Evolutionary conservation across 2,329 filamentous ascomycete species (phyloP).

Genomic region (Fusarium floridanum): DNA sequence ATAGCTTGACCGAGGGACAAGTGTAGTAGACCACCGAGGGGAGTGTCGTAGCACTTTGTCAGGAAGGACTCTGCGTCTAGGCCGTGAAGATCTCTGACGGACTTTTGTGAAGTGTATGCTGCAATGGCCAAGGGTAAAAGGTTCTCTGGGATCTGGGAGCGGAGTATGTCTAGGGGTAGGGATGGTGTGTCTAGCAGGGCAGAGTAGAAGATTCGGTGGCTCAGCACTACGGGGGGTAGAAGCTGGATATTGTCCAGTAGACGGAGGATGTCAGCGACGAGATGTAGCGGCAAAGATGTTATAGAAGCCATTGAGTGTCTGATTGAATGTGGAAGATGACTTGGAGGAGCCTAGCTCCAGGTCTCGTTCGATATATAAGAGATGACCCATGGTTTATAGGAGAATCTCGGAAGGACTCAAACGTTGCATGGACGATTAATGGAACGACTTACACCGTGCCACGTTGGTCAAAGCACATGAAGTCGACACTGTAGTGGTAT

Average conservation of each 20-base stretch:
- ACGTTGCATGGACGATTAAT: slow-evolving; percentile 8
- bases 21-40: slow-evolving; percentile 17
- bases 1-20: slow-evolving; percentile 33
- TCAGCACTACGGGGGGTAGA: slow-evolving; percentile 34
- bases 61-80: slow-evolving; percentile 26
- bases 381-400: slow-evolving; percentile 4
- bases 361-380: neutral
- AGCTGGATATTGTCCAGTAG: slow-evolving; percentile 32
- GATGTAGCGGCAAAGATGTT: slow-evolving; percentile 39
- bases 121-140: slow-evolving; percentile 31
- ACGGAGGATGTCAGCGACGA: slow-evolving; percentile 39
- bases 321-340: neutral
- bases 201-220: slow-evolving; percentile 40
- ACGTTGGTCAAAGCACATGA: slow-evolving; percentile 29
- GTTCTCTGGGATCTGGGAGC: slow-evolving; percentile 32
- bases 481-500: slow-evolving; percentile 27
- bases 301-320: slow-evolving; percentile 33
- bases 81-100: slow-evolving; percentile 12
- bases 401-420: neutral
- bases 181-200: slow-evolving; percentile 37
- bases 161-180: slow-evolving; percentile 35
- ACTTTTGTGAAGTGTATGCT: slow-evolving; percentile 30
- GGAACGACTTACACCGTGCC: slow-evolving; percentile 31
- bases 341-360: neutral
- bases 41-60: slow-evolving; percentile 27